Evolutionary conservation across 495 filamentous ascomycete genomes (phyloP).

Genomic region (Penicillium simplicissimum): DNA sequence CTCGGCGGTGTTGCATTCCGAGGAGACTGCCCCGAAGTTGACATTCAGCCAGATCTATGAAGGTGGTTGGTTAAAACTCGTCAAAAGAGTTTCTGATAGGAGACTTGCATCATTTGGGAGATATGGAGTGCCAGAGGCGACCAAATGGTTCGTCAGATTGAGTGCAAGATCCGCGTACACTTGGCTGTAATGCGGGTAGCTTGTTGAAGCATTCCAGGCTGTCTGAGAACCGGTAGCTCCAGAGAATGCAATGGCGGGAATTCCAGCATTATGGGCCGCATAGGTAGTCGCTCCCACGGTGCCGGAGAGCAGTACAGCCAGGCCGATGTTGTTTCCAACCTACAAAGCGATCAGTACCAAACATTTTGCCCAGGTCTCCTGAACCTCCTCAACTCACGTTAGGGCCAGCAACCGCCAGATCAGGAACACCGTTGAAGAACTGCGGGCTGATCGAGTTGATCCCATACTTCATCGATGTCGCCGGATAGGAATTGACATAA

Average conservation of each 20-base stretch:
- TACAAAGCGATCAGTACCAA: neutral
- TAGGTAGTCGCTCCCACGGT: slow-evolving; percentile 63
- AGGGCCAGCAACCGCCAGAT: slow-evolving; percentile 63
- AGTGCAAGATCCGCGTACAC: slow-evolving; percentile 63
- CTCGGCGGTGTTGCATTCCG: slow-evolving; percentile 43
- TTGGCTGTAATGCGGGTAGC: slow-evolving; percentile 49
- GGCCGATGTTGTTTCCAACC: slow-evolving; percentile 57
- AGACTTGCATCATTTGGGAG: slow-evolving; percentile 45
- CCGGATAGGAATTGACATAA: slow-evolving; percentile 70
- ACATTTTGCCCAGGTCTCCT: too few relatives aligned
- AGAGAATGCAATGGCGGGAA: slow-evolving; percentile 67
- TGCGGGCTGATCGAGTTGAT: slow-evolving; percentile 55
- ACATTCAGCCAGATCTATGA: slow-evolving; percentile 59
- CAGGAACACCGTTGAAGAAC: slow-evolving; percentile 52
- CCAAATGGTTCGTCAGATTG: slow-evolving; percentile 53
- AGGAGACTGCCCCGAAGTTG: slow-evolving; percentile 57
- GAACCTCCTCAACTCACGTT: slow-evolving; percentile 41
- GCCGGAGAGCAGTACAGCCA: slow-evolving; percentile 56
- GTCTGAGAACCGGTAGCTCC: slow-evolving; percentile 51
- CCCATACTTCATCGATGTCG: slow-evolving; percentile 63
- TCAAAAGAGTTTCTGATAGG: neutral
- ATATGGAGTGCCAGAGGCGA: slow-evolving; percentile 58
- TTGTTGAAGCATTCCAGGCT: slow-evolving; percentile 47
- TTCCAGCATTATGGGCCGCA: slow-evolving; percentile 51
- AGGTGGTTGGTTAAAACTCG: neutral